Conservation (phyloP, 768 basidiomycete species). For the Tremella mesenterica region DNA sequence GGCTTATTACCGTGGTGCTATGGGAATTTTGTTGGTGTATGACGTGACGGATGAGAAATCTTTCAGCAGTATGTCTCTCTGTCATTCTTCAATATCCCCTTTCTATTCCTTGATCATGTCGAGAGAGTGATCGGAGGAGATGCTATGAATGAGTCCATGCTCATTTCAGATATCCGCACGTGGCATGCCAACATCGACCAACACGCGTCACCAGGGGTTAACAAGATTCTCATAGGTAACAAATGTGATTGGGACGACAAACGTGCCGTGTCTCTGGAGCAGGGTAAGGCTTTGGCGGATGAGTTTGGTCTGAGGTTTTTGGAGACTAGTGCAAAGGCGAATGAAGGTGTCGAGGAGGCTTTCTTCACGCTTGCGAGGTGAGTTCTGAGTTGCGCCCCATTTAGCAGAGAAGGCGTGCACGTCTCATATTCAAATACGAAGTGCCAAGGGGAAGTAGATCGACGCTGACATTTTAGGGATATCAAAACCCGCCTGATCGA, state of each 20-base stretch:
- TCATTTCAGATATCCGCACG: constrained; percentile 75
- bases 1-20: constrained; percentile 97
- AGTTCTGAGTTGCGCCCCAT: constrained; percentile 34
- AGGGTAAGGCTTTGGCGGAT: constrained; percentile 81
- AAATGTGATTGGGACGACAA: constrained; percentile 99
- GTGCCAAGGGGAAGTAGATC: too few species aligned
- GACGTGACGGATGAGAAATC: constrained; percentile 78
- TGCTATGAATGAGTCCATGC: neutral
- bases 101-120: too few species aligned
- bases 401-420: too few species aligned
- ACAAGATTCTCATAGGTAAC: constrained; percentile 98
- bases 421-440: too few species aligned
- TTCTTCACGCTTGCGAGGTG: constrained; percentile 95
- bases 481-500: constrained; percentile 97
- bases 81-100: too few species aligned
- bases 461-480: constrained; percentile 50
- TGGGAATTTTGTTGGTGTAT: constrained; percentile 98
- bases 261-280: constrained; percentile 79
- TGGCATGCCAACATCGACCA: constrained; percentile 99
- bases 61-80: constrained; percentile 73
- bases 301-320: constrained; percentile 94
- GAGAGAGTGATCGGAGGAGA: neutral
- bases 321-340: constrained; percentile 95
- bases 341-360: constrained; percentile 95
- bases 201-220: constrained; percentile 95